A percentile compares a stretch with the other conserved stretches of the same genome.
Conservation (phyloP, 768 basidiomycete species). For the Amylocystis lapponica region DNA sequence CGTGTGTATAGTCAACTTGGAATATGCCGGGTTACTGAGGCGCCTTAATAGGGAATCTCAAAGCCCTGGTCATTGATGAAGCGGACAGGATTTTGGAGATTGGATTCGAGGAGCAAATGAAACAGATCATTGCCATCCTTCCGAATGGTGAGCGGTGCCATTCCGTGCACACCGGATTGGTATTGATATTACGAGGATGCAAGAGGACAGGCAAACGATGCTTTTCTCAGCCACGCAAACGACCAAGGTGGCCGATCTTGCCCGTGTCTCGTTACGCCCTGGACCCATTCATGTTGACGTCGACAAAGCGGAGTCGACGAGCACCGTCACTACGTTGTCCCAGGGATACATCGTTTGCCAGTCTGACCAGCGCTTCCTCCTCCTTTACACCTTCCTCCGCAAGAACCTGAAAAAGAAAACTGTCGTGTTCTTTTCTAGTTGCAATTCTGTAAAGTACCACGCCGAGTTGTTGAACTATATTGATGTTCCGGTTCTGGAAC, state of each 20-base stretch:
- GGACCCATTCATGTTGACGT: constrained; percentile 88
- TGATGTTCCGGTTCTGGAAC: constrained; percentile 85
- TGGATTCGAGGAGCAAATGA: constrained; percentile 96
- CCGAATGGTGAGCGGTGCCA: constrained; percentile 80
- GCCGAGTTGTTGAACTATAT: constrained; percentile 89
- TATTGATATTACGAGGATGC: background rate
- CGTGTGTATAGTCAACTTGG: too few relatives aligned
- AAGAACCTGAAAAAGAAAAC: constrained; percentile 90
- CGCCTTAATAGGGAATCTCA: constrained; percentile 88
- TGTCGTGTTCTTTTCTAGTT: constrained; percentile 91
- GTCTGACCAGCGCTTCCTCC: constrained; percentile 83
- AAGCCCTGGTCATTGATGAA: constrained; percentile 88
- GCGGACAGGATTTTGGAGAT: constrained; percentile 93
- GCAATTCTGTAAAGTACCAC: constrained; percentile 92
- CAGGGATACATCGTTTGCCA: constrained; percentile 93
- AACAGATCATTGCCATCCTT: constrained; percentile 78
- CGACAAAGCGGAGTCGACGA: constrained; percentile 71
- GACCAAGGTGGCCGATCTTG: constrained; percentile 88
- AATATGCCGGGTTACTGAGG: too few relatives aligned
- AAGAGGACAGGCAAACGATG: constrained; percentile 89
- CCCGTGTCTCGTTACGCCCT: constrained; percentile 84
- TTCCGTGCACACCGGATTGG: background rate
- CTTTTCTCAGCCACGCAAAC: constrained; percentile 94
- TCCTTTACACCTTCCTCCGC: constrained; percentile 88
- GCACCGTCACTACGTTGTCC: constrained; percentile 85